Conservation (phyloP, 495 filamentous ascomycete genomes). For the Baudoinia panamericana region DNA sequence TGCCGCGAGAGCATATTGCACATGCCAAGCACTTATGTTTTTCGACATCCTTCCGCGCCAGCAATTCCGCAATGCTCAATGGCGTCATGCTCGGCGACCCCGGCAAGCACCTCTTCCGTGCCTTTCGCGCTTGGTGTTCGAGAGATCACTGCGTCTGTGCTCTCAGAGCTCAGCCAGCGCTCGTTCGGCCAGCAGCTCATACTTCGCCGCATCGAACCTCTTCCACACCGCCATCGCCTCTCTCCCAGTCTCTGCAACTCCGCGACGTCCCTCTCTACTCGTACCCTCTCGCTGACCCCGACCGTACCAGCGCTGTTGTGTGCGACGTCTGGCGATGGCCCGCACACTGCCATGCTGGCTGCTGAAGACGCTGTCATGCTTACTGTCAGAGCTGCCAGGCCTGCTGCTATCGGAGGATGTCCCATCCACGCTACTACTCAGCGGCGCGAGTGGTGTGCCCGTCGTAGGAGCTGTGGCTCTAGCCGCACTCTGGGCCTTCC, state of each 20-base stretch:
- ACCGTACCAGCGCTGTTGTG: no score
- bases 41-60: no score
- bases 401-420: background rate
- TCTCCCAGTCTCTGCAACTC: slow-evolving; percentile 11
- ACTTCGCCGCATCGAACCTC: slow-evolving; percentile 15
- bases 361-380: slow-evolving; percentile 2
- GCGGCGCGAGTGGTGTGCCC: slow-evolving; percentile 1
- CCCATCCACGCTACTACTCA: background rate
- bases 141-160: no score
- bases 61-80: no score
- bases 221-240: slow-evolving; percentile 14
- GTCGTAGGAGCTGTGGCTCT: background rate
- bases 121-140: no score
- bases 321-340: no score
- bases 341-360: no score
- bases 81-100: no score
- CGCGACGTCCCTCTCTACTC: background rate
- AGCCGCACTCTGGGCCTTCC: background rate
- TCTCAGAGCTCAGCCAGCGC: slow-evolving; percentile 17
- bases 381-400: slow-evolving; percentile 1
- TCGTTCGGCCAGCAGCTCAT: slow-evolving; percentile 10
- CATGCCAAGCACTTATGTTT: no score
- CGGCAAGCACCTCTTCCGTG: no score
- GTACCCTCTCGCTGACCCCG: background rate
- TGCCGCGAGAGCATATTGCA: no score